Evolutionary conservation across 495 filamentous ascomycete genomes (phyloP).

Genomic region (Cetradonia linearis): DNA sequence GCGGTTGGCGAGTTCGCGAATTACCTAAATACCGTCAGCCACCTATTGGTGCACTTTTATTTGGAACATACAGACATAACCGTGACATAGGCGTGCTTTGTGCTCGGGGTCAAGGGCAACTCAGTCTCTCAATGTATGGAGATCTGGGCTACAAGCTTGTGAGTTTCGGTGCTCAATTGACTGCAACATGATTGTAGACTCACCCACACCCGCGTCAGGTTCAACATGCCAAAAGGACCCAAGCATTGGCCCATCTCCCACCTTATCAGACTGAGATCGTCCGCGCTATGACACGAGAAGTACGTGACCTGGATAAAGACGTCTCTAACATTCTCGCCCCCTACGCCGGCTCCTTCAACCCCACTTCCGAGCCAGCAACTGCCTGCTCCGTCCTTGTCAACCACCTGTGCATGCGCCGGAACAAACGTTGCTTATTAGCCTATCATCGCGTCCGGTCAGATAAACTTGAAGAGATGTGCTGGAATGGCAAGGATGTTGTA

Average conservation of each 20-base stretch:
- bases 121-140: constrained; percentile 12
- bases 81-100: not conserved
- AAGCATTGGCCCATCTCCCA: constrained; percentile 76
- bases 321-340: constrained; percentile 70
- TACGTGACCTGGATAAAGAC: constrained; percentile 88
- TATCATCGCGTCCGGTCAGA: constrained; percentile 87
- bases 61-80: not conserved
- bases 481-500: constrained; percentile 73
- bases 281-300: constrained; percentile 77
- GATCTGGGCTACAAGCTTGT: constrained; percentile 30
- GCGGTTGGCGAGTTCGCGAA: not conserved
- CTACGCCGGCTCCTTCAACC: constrained; percentile 76
- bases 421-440: constrained; percentile 91
- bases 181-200: not conserved
- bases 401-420: constrained; percentile 87
- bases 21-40: not conserved
- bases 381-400: constrained; percentile 86
- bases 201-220: constrained; percentile 45
- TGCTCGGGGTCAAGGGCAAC: not conserved
- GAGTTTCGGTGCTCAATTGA: constrained; percentile 9
- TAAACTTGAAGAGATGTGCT: constrained; percentile 88
- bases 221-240: constrained; percentile 93
- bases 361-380: constrained; percentile 68
- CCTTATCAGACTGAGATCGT: constrained; percentile 91
- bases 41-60: no score